These are phyloP conservation scores for Periconia digitata DNA, from an alignment of 2,329 filamentous ascomycete species.

Conservation along the genomic window DNA sequence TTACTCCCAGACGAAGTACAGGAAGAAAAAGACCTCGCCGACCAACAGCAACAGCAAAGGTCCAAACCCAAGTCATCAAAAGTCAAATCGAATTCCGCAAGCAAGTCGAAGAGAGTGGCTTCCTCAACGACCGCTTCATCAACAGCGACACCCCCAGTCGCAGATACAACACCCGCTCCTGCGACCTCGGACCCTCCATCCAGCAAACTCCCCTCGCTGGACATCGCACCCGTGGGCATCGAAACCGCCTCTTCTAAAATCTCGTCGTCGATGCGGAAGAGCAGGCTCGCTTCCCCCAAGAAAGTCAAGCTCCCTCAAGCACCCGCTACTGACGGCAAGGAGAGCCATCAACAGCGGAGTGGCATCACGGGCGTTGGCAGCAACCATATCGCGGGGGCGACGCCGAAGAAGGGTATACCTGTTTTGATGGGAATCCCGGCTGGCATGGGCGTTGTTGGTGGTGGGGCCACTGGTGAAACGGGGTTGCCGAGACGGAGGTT, in stretches of 20 bases:
- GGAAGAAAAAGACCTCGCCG: conserved; percentile 23
- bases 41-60: conserved; percentile 3
- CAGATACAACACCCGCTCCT: conserved; percentile 6
- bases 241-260: conserved; percentile 10
- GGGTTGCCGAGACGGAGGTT: conserved; percentile 34
- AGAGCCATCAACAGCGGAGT: conserved; percentile 19
- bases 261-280: conserved; percentile 28
- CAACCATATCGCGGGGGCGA: conserved; percentile 21
- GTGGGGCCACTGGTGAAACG: conserved; percentile 14
- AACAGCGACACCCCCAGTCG: background rate
- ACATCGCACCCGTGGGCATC: conserved; percentile 24
- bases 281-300: conserved; percentile 36
- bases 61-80: conserved; percentile 19
- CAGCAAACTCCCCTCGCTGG: conserved; percentile 21
- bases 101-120: conserved; percentile 12
- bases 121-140: background rate
- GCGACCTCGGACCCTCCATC: background rate
- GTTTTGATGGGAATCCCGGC: conserved; percentile 14
- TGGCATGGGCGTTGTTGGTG: conserved; percentile 10
- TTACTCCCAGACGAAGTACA: conserved; percentile 31
- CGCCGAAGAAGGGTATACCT: conserved; percentile 35
- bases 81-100: conserved; percentile 27
- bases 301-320: conserved; percentile 36
- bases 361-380: conserved; percentile 4
- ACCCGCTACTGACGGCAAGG: conserved; percentile 20